Base-by-base conservation (phyloP, 352 stramenopile species). In the Poterioochromonas sp. region DNA sequence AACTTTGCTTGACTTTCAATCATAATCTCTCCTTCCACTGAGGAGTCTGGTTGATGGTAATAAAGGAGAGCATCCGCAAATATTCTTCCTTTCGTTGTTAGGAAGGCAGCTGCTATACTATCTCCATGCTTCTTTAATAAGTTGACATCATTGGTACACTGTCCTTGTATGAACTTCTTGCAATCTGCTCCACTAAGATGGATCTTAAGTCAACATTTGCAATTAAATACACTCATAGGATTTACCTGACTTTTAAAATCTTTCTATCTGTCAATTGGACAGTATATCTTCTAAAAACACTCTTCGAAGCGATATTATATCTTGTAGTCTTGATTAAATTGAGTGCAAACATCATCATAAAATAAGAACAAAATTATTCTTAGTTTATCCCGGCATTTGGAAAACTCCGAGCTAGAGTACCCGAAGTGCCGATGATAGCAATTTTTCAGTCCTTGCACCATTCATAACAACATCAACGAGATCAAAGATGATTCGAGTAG, bases 1-100 rank as follows among this genome's bases (percentile, higher is more conserved):
- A 37, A 18, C 35, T 34, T 20, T 11, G 32, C 44, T 22, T 64
- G 0, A 37, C 0, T 22, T 32, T 80, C 77, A 47, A 80, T 71
- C 0, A 81, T 32, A 15, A 80, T 11, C 0, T n/a, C 22, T 43
- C 22, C 5, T 47, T 3, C 15, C 2, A 43, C 39, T 20, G 5
- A 0, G 8, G 58, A 54, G 11, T 47, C 8, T 51, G 69, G 12
- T 58, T 58, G 47, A 26, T 58, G 58, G 5, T n/a, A 68, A 41
- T 76, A 82, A 0, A 82, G 12, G 0, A 80, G 35, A 35, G 58
- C 35, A 69, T 77, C 62, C 1, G 34, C 41, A 15, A 82, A 73
- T 0, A 82, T 39, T 26, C 79, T 70, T n/a, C 79, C 79, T 73
- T 82, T 82, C n/a, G 73, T 35, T n/a, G 47, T 82, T 22, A 82